phyloP scores from a whole-genome alignment of 164 flowering plant genomes.

The Liquidambar formosana region DNA sequence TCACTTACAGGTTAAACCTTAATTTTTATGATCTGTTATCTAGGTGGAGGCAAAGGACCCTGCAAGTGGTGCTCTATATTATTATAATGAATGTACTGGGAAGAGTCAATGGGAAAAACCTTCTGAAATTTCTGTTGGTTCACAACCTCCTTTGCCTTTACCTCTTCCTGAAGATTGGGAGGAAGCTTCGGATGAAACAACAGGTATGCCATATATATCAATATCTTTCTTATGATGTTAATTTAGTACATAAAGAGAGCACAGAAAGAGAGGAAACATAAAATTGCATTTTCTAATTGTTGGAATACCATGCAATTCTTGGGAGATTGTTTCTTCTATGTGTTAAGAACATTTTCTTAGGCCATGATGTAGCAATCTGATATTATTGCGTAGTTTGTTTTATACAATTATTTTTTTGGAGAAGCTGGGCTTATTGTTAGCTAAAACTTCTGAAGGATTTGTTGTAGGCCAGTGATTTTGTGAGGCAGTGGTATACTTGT shows the following conservation, averaged over 20 bases:
- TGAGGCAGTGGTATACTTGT: too few species aligned
- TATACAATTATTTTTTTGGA: not conserved
- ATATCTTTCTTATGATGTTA: not conserved
- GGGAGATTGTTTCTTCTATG: not conserved
- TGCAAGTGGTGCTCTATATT: conserved; percentile 65
- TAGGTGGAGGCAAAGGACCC: conserved; percentile 94
- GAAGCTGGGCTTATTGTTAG: not conserved
- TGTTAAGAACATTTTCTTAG: not conserved
- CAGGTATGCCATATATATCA: conserved; percentile 46
- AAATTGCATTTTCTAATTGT: not conserved
- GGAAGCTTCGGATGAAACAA: conserved; percentile 70
- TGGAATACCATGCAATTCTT: not conserved
- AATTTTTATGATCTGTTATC: conserved; percentile 2
- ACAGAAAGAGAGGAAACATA: not conserved
- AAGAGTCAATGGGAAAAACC: conserved; percentile 92
- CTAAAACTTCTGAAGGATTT: not conserved
- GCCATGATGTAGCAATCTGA: not conserved
- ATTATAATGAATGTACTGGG: conserved; percentile 68
- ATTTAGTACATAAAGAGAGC: not conserved
- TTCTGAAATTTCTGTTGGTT: conserved; percentile 23
- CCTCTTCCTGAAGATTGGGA: conserved; percentile 65
- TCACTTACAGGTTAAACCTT: not conserved
- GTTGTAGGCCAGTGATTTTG: not conserved
- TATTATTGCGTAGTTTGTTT: not conserved
- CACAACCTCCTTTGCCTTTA: conserved; percentile 26